Evolutionary conservation across 305 asterid genomes (phyloP).

Genomic region (Solanum hybrid): DNA sequence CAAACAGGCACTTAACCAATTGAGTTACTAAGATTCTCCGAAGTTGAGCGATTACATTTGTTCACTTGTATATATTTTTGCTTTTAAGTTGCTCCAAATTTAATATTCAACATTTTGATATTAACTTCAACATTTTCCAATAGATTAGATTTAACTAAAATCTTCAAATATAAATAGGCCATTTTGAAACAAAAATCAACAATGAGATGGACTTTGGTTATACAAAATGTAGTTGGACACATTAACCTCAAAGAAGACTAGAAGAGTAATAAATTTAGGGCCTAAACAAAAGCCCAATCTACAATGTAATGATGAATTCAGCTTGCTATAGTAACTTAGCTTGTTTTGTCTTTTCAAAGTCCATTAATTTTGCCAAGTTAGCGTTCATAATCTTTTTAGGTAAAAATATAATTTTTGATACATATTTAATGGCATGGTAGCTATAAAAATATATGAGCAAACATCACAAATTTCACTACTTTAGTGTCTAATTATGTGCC

Average conservation of each 20-base stretch:
- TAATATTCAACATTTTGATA: not conserved
- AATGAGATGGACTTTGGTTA: not conserved
- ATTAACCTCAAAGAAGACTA: not conserved
- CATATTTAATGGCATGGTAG: not conserved
- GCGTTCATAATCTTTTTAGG: not conserved
- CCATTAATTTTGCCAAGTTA: not conserved
- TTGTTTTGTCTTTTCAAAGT: not conserved
- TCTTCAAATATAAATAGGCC: no score
- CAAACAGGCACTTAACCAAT: no score
- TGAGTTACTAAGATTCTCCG: accelerated
- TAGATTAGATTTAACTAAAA: not conserved
- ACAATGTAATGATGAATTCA: not conserved
- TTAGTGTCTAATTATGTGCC: not conserved
- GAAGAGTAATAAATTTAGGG: not conserved
- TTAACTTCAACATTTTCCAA: not conserved
- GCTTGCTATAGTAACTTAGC: not conserved
- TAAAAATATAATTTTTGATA: not conserved
- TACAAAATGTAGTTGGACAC: not conserved
- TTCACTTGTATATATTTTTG: not conserved
- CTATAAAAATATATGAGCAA: not conserved
- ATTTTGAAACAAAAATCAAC: no score
- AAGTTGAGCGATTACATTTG: not conserved
- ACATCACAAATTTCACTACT: not conserved
- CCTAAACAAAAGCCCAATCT: not conserved
- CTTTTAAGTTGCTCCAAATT: not conserved